Conservation (phyloP, 1,284 basidiomycete genomes). For the Malassezia japonica region DNA sequence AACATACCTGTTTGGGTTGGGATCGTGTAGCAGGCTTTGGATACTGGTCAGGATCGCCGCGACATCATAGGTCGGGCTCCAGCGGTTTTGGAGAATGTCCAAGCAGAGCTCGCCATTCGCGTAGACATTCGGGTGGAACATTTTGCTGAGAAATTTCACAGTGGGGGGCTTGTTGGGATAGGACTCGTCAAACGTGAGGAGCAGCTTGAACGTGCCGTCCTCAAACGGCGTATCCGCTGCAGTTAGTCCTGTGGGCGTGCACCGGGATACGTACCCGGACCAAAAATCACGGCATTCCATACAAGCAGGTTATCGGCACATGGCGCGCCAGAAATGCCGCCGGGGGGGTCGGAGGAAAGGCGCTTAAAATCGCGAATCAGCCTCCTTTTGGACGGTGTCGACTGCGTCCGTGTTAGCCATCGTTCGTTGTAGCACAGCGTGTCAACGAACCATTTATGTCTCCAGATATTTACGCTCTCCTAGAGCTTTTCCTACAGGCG, state of each 20-base stretch:
- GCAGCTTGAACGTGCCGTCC: constrained; percentile 93
- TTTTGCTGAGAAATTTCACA: constrained; percentile 89
- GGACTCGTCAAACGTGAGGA: constrained; percentile 89
- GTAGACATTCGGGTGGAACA: constrained; percentile 99
- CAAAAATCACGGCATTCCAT: constrained; percentile 99
- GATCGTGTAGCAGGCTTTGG: constrained; percentile 88
- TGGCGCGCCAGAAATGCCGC: constrained; percentile 89
- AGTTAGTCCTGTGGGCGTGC: not conserved
- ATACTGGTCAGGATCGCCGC: constrained; percentile 93
- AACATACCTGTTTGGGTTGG: constrained; percentile 72
- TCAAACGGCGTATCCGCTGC: constrained; percentile 95
- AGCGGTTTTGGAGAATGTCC: constrained; percentile 94
- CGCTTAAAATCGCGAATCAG: constrained; percentile 63
- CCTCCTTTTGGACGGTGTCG: constrained; percentile 44
- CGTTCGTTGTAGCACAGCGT: no score
- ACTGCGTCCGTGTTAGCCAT: constrained; percentile 18
- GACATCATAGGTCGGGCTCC: constrained; percentile 97
- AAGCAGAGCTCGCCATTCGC: constrained; percentile 94
- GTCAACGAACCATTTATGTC: no score
- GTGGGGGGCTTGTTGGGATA: constrained; percentile 97
- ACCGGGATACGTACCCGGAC: constrained; percentile 61
- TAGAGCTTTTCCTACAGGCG: no score
- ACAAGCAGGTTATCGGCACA: constrained; percentile 97
- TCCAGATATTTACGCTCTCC: no score
- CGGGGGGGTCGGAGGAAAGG: constrained; percentile 82